Base-by-base conservation (phyloP, 306 rosid genomes). In the Elaeagnus macrophylla region DNA sequence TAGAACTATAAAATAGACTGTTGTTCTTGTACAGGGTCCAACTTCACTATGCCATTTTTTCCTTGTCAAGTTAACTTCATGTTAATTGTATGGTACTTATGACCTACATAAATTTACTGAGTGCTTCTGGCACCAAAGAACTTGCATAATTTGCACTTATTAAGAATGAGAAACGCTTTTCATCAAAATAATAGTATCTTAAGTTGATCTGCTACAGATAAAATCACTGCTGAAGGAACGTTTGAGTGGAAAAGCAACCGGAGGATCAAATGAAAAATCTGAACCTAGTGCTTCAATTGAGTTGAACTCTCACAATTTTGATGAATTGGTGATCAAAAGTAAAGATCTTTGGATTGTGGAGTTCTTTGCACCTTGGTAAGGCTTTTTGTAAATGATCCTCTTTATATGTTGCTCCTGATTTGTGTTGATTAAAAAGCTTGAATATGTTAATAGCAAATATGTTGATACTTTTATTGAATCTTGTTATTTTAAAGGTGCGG, bases 281-380 rank as follows among this genome's bases (percentile, higher is more conserved):
- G 94, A 88, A 72, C 70, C 88, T 57, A 82, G 56, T 57, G 67
- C 90, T 73, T 93, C 99, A 38, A 73, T 80, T 61, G 96, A 84
- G 73, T 66, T 93, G 40, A 88, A 81, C 67, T 79, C 95, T 39
- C 54, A 71, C 43, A 88, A 93, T 78, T 93, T 93, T 18, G 93
- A 93, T 70, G 96, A 93, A 59, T 54, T 71, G 59, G 96, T 93
- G 53, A 13, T 81, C 59, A 88, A 84, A 72, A 93, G 99, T 78
- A 93, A 88, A 75, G 99, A 88, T 35, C 94, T 93, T 48, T 93
- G 99, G 99, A 59, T 84, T 77, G 99, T 93, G 52, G 99, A 93
- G 73, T 93, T 93, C 77, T 93, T 93, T 63, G 99, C 99, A 16
- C 96, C 99, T 53, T 93, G 99, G 99, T 88, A 71, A 75, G 77